Conservation (phyloP, 805 yeast genomes). For the Candida gorgasii region DNA sequence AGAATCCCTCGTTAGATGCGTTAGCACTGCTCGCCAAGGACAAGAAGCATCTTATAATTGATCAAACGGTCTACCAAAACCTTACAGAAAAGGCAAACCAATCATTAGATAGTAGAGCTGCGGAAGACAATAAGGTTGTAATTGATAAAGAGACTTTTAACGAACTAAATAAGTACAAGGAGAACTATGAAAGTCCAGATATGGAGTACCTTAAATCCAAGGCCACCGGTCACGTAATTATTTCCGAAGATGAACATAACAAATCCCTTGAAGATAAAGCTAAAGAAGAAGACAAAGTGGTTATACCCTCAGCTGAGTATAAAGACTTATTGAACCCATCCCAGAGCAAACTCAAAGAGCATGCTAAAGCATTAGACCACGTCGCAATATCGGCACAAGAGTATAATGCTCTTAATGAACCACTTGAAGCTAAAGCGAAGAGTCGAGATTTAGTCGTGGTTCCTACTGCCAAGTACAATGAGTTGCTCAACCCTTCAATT, state of each 20-base stretch:
- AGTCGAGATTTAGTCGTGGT: constrained; percentile 22
- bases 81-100: constrained; percentile 4
- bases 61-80: not conserved
- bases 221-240: constrained; percentile 2
- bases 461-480: constrained; percentile 28
- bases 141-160: not conserved
- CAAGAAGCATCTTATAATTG: constrained; percentile 11
- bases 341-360: constrained; percentile 16
- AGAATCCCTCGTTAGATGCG: constrained; percentile 14
- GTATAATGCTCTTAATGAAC: constrained; percentile 5
- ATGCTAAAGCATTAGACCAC: constrained; percentile 17
- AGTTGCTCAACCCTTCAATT: constrained; percentile 27
- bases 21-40: constrained; percentile 12
- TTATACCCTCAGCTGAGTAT: constrained; percentile 8
- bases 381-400: constrained; percentile 18
- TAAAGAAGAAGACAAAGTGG: constrained; percentile 6
- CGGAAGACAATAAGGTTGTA: constrained; percentile 3
- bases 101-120: constrained; percentile 12
- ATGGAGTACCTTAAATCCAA: constrained; percentile 5
- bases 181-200: not conserved
- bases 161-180: not conserved
- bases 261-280: constrained; percentile 13
- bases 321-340: constrained; percentile 13
- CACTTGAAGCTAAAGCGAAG: constrained; percentile 22
- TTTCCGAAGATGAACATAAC: constrained; percentile 1